Conservation (phyloP, 1,284 basidiomycete species). For the Boletus hoseneyae region DNA sequence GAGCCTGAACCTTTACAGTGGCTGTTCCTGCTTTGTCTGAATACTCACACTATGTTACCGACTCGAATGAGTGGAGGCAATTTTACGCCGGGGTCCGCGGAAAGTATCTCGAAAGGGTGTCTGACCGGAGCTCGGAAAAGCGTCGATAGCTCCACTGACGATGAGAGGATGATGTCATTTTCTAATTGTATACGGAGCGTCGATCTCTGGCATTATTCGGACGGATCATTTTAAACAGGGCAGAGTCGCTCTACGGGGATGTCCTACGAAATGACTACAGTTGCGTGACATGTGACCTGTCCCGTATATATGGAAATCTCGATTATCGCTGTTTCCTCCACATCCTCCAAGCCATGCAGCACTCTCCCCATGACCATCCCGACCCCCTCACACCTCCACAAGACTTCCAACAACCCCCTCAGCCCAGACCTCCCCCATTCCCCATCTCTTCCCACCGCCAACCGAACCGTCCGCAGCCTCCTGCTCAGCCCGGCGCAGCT, state of each 20-base stretch:
- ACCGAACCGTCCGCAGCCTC: constrained; percentile 15
- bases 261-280: background rate
- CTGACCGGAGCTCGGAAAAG: too few relatives aligned
- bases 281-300: constrained; percentile 20
- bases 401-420: background rate
- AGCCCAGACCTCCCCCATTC: background rate
- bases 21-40: background rate
- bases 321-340: constrained; percentile 28
- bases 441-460: constrained; percentile 13
- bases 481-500: constrained; percentile 8
- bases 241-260: too few relatives aligned
- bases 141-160: too few relatives aligned
- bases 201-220: background rate
- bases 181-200: background rate
- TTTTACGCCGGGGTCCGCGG: too few relatives aligned
- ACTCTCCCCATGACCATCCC: constrained; percentile 12
- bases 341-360: constrained; percentile 25
- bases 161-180: background rate
- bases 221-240: constrained; percentile 1
- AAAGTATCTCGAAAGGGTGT: too few relatives aligned
- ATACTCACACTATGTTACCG: too few relatives aligned
- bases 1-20: background rate
- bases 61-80: too few relatives aligned
- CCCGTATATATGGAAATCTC: constrained; percentile 36
- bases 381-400: constrained; percentile 1